Percentiles rank a stretch among this genome's conserved stretches.
These are phyloP conservation scores for Dillenia turbinata DNA, from an alignment of 164 flowering plant species.

Conservation along the genomic window DNA sequence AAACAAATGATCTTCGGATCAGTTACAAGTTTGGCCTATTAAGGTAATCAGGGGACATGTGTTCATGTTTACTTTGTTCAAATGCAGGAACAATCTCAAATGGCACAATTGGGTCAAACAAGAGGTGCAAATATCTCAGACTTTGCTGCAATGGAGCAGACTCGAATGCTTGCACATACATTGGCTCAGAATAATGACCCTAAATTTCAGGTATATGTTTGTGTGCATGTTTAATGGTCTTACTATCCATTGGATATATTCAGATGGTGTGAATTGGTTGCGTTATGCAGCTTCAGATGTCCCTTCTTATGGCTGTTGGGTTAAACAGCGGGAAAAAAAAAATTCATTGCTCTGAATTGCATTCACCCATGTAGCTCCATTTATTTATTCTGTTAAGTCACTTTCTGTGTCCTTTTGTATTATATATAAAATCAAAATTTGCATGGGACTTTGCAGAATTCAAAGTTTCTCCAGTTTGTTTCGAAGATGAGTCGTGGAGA, in stretches of 20 bases:
- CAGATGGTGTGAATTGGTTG: too few relatives aligned
- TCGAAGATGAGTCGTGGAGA: conserved; percentile 99
- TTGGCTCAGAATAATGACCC: conserved; percentile 87
- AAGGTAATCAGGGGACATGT: background rate
- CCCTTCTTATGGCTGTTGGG: too few relatives aligned
- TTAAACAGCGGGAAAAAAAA: too few relatives aligned
- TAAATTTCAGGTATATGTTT: conserved; percentile 74
- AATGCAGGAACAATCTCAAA: conserved; percentile 65
- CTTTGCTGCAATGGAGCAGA: conserved; percentile 85
- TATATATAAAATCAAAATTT: too few relatives aligned
- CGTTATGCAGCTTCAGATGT: too few relatives aligned
- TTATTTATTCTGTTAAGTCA: too few relatives aligned
- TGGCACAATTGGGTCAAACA: conserved; percentile 44
- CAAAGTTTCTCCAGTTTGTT: conserved; percentile 93
- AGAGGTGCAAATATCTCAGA: conserved; percentile 44
- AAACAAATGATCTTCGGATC: too few relatives aligned
- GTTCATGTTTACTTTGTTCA: conserved; percentile 2
- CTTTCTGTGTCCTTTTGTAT: too few relatives aligned
- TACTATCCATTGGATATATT: too few relatives aligned
- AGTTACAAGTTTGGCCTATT: too few relatives aligned
- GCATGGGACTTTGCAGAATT: conserved; percentile 45
- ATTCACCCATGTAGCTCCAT: too few relatives aligned
- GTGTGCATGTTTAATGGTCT: background rate
- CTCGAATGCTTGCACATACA: conserved; percentile 92
- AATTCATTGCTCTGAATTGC: too few relatives aligned